These are phyloP conservation scores for Xylaria sp. DNA, from an alignment of 2,329 filamentous ascomycete genomes.

Conservation along the genomic window DNA sequence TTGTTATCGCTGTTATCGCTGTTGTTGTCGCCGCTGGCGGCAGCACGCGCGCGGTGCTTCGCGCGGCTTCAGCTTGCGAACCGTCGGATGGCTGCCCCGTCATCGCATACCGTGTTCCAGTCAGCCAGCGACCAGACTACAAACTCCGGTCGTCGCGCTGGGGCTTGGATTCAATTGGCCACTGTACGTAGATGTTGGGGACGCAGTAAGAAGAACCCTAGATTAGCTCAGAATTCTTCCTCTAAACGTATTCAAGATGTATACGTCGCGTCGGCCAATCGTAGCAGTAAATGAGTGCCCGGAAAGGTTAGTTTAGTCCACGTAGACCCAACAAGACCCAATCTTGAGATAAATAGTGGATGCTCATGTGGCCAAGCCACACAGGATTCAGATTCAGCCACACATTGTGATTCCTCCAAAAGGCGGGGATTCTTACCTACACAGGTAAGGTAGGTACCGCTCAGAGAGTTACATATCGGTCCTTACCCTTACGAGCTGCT, in stretches of 20 bases:
- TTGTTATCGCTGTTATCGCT: not conserved
- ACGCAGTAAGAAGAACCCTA: too few species aligned
- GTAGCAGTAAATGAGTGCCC: not conserved
- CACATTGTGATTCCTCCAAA: too few species aligned
- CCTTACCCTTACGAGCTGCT: too few species aligned
- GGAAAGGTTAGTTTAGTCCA: too few species aligned
- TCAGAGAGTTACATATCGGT: too few species aligned
- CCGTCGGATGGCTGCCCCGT: not conserved
- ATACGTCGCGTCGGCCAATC: not conserved
- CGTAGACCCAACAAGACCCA: not conserved
- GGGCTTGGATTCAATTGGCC: too few species aligned
- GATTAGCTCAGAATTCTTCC: too few species aligned
- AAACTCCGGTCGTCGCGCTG: too few species aligned
- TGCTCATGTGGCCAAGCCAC: not conserved
- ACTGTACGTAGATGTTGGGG: too few species aligned
- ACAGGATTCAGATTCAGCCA: too few species aligned
- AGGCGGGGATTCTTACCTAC: too few species aligned
- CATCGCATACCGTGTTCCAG: slow-evolving; percentile 13
- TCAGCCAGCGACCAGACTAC: not conserved
- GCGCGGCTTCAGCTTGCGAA: not conserved
- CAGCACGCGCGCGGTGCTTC: not conserved
- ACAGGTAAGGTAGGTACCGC: too few species aligned
- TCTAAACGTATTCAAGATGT: not conserved
- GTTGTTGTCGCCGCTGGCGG: not conserved
- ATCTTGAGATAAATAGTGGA: not conserved